Base-by-base conservation (phyloP, 2,329 filamentous ascomycete species). In the Zymoseptoria pseudotritici region DNA sequence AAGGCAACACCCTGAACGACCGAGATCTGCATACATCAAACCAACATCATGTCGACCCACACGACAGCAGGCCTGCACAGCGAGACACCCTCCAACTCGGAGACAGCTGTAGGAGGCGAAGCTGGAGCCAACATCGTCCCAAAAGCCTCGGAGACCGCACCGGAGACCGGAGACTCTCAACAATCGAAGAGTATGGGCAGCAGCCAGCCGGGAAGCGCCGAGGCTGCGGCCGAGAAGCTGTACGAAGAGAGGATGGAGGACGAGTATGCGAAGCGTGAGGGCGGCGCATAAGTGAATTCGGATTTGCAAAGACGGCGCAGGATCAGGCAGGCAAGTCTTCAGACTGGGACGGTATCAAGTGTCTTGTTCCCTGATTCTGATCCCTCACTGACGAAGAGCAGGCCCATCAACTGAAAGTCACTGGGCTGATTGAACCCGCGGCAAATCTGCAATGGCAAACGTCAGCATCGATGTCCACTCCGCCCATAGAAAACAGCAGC, bases 181-280 rank as follows among this genome's bases (percentile, higher is more conserved):
- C 52, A 53, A 29, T 53, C 65, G 24, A 63, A 63, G 29, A 67
- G 70, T 20, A 59, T 61, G 24, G 66, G 64, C 3, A 66, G 64
- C 22, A 70, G 70, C 49, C 69, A 74, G 54, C 67, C 66, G 2
- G 67, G 65, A 36, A 68, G 65, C 21, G 70, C 73, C 1, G 71
- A 74, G 53, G 67, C 62, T 8, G 68, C 69, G 21, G 69, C 68
- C 2, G 74, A 74, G 59, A 73, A 69, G 64, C 51, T 72, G 57
- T 77, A 75, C 62, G 72, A 73, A 60, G 73, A 77, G 66, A 69
- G 67, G 21, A 77, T 78, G 63, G 74, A 77, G 65, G 75, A 76
- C 1, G 76, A 77, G 62, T 78, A 77, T 66, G 76, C 75, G 2
- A 77, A 77, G 72, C 67, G 74, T 26, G 75, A 77, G 64, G 75